Conservation (phyloP, 2,329 filamentous ascomycete species). For the Pestalotiopsis sp. region DNA sequence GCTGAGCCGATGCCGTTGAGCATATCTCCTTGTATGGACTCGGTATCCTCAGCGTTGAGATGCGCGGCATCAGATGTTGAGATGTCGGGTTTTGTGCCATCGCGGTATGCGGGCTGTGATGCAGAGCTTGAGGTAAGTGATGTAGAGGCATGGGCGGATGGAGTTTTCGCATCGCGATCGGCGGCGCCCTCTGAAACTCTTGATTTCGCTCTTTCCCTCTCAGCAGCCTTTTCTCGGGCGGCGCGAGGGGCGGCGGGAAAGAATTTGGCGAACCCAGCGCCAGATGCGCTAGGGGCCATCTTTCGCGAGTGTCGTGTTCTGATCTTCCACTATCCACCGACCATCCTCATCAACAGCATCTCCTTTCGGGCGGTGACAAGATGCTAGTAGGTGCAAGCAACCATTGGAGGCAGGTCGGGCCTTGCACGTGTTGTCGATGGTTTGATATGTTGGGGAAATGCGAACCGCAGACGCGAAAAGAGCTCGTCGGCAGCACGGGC, state of each 20-base stretch:
- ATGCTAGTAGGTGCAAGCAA: conserved; percentile 33
- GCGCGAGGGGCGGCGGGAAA: conserved; percentile 77
- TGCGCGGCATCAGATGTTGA: conserved; percentile 38
- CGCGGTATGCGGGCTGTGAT: conserved; percentile 31
- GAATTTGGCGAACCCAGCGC: conserved; percentile 85
- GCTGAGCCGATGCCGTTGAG: conserved; percentile 72
- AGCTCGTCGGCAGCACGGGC: conserved; percentile 25
- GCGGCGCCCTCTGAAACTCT: conserved; percentile 33
- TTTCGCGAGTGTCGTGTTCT: conserved; percentile 56
- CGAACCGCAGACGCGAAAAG: conserved; percentile 15
- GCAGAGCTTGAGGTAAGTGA: neutral
- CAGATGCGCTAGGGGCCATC: conserved; percentile 64
- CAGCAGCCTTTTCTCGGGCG: conserved; percentile 58
- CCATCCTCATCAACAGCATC: conserved; percentile 52
- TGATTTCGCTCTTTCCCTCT: conserved; percentile 62
- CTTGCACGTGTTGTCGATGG: conserved; percentile 9
- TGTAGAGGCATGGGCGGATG: conserved; percentile 15
- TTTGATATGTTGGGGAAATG: conserved; percentile 10
- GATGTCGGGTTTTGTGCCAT: conserved; percentile 34
- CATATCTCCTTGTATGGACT: conserved; percentile 64
- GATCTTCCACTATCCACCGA: conserved; percentile 52
- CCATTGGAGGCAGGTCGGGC: conserved; percentile 30
- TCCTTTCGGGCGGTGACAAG: conserved; percentile 20
- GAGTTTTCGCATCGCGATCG: conserved; percentile 29
- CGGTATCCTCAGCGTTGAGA: conserved; percentile 54